These are phyloP conservation scores for Davidsoniella virescens DNA, from an alignment of 2,329 filamentous ascomycete genomes.

Conservation along the genomic window DNA sequence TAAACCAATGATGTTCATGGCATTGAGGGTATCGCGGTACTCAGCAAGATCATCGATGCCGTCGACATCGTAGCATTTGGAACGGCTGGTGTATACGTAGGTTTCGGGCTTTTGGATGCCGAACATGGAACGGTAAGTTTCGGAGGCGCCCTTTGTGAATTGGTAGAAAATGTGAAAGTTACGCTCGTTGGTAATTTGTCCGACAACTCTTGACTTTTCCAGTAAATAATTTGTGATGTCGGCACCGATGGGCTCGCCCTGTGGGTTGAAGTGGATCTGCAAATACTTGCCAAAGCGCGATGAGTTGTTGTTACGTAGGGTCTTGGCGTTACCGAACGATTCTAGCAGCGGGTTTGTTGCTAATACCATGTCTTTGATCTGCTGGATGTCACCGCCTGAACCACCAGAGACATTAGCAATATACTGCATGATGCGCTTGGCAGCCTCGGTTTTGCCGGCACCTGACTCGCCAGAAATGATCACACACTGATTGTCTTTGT, in stretches of 20 bases:
- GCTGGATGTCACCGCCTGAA: constrained; percentile 68
- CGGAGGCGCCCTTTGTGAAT: constrained; percentile 87
- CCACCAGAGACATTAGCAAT: constrained; percentile 93
- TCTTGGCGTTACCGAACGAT: constrained; percentile 97
- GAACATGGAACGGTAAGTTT: constrained; percentile 70
- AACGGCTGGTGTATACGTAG: constrained; percentile 84
- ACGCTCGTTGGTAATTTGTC: constrained; percentile 86
- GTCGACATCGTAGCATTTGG: constrained; percentile 86
- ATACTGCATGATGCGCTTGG: constrained; percentile 98
- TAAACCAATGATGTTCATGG: constrained; percentile 89
- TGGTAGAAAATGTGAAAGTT: constrained; percentile 99
- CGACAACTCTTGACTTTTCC: constrained; percentile 88
- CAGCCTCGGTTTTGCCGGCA: constrained; percentile 94
- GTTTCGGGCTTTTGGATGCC: constrained; percentile 84
- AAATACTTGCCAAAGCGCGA: constrained; percentile 97
- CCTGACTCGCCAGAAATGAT: constrained; percentile 98
- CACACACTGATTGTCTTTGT: constrained; percentile 97
- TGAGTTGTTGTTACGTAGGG: constrained; percentile 94
- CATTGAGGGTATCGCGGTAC: constrained; percentile 76
- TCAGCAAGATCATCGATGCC: constrained; percentile 87
- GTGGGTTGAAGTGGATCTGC: constrained; percentile 85
- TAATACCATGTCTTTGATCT: constrained; percentile 98
- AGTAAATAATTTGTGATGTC: constrained; percentile 97
- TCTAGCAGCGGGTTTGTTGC: constrained; percentile 94
- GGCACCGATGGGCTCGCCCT: constrained; percentile 84